These are phyloP conservation scores for Candida hispaniensis DNA, from an alignment of 805 yeast species.

Conservation along the genomic window DNA sequence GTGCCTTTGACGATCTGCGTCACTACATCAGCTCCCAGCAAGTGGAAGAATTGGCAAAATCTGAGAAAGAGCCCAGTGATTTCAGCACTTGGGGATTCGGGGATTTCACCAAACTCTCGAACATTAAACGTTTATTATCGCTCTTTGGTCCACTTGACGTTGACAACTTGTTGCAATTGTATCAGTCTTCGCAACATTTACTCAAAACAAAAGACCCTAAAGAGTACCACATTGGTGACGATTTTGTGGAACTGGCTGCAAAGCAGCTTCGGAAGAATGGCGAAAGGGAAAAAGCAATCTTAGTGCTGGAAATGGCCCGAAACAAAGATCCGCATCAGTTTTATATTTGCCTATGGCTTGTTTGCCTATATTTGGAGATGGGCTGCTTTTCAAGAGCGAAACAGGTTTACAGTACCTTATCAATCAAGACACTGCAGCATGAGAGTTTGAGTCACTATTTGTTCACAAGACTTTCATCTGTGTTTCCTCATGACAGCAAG, in stretches of 20 bases:
- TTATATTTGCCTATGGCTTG: slow-evolving; percentile 59
- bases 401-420: slow-evolving; percentile 43
- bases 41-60: no score
- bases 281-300: slow-evolving; percentile 34
- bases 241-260: slow-evolving; percentile 45
- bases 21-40: slow-evolving; percentile 28
- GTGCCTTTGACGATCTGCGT: slow-evolving; percentile 54
- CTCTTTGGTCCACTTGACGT: no score
- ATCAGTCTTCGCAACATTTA: slow-evolving; percentile 32
- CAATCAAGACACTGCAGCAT: slow-evolving; percentile 63
- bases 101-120: no score
- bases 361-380: slow-evolving; percentile 47
- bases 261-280: slow-evolving; percentile 21
- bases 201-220: slow-evolving; percentile 39
- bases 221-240: slow-evolving; percentile 64
- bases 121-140: no score
- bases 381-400: slow-evolving; percentile 45
- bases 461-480: slow-evolving; percentile 38
- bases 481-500: slow-evolving; percentile 35
- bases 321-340: slow-evolving; percentile 58
- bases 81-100: no score
- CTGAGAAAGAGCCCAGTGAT: no score
- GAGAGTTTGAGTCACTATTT: slow-evolving; percentile 52
- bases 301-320: slow-evolving; percentile 49
- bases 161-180: slow-evolving; percentile 32